Evolutionary conservation across 2,329 filamentous ascomycete species (phyloP).

Genomic region (Lachnellula occidentalis): DNA sequence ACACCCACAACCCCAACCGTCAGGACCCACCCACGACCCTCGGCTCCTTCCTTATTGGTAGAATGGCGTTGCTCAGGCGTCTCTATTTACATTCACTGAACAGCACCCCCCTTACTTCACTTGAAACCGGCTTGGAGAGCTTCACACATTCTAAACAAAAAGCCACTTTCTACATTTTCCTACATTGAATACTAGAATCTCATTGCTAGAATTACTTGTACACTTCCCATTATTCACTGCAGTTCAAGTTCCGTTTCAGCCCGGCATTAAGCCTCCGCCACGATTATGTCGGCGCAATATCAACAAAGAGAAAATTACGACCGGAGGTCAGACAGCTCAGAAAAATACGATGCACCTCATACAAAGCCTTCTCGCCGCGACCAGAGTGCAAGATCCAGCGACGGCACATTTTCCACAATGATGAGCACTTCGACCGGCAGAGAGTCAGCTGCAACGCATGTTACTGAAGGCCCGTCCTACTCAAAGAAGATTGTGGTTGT

Average conservation of each 20-base stretch:
- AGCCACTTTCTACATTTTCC: conserved; percentile 2
- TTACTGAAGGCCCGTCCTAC: conserved; percentile 86
- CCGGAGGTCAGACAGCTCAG: conserved; percentile 27
- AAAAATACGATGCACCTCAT: conserved; percentile 27
- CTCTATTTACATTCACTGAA: no score
- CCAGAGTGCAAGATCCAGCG: conserved; percentile 57
- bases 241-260: neutral
- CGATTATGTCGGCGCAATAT: conserved; percentile 27
- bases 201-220: conserved; percentile 9
- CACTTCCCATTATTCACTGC: conserved; percentile 4
- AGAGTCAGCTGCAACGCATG: conserved; percentile 74
- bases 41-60: no score
- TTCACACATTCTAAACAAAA: conserved; percentile 11
- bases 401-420: conserved; percentile 84
- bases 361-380: conserved; percentile 30
- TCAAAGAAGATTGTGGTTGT: conserved; percentile 99
- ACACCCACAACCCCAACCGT: no score
- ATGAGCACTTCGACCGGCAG: conserved; percentile 67
- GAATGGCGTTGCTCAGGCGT: no score
- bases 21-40: no score
- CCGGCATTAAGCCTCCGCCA: conserved; percentile 1
- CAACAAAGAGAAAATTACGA: conserved; percentile 27
- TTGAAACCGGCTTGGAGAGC: neutral
- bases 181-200: conserved; percentile 8
- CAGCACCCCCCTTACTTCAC: no score